Conservation (phyloP, 306 rosid species). For the Sicyos baderoa region DNA sequence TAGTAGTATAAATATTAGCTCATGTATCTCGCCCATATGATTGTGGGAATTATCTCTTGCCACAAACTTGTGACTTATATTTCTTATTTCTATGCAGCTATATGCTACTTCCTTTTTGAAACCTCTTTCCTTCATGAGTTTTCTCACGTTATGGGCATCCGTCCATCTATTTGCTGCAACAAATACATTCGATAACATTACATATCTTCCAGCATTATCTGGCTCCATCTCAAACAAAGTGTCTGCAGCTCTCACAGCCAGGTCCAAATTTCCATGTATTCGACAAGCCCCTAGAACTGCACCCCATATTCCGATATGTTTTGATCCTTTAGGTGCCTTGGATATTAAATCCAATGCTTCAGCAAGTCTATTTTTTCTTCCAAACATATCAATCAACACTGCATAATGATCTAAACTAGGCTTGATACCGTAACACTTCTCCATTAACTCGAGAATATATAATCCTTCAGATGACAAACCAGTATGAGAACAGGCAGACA, state of each 20-base stretch:
- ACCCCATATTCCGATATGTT: conserved; percentile 51
- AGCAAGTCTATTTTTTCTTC: conserved; percentile 46
- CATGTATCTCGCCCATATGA: conserved; percentile 39
- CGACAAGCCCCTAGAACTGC: conserved; percentile 53
- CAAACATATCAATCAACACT: conserved; percentile 49
- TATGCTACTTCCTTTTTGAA: conserved; percentile 46
- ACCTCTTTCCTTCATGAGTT: conserved; percentile 36
- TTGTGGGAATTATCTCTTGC: conserved; percentile 42
- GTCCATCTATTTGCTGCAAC: conserved; percentile 48
- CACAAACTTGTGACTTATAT: conserved; percentile 39
- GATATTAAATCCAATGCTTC: conserved; percentile 41
- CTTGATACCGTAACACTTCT: conserved; percentile 30
- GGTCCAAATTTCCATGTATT: conserved; percentile 41
- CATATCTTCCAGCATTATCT: conserved; percentile 47
- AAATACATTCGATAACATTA: conserved; percentile 56
- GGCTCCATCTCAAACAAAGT: conserved; percentile 49
- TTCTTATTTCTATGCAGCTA: conserved; percentile 56
- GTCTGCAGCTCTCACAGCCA: conserved; percentile 50
- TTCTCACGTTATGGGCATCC: conserved; percentile 41
- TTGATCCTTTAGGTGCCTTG: conserved; percentile 29
- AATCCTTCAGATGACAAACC: conserved; percentile 47
- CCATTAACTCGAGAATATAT: conserved; percentile 38
- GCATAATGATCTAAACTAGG: conserved; percentile 49
- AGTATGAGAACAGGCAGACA: conserved; percentile 53
- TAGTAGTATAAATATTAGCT: conserved; percentile 29